phyloP scores from a whole-genome alignment of 78 protist species.

The Dictyostelium capitatum region DNA sequence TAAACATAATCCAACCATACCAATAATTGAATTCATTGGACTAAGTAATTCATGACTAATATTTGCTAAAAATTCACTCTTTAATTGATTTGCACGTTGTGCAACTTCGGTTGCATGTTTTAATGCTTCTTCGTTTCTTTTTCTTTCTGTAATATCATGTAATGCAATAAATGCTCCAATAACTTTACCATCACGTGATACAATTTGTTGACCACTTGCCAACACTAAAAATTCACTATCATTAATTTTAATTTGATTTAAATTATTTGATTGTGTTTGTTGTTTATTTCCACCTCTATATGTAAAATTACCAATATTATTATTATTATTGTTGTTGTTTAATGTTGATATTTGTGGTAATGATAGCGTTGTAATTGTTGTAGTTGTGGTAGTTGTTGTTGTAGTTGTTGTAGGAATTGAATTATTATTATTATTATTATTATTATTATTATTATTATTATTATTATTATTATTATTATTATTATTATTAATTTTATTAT shows the following conservation, averaged over 20 bases:
- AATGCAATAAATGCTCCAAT: conserved; percentile 49
- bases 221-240: conserved; percentile 37
- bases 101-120: conserved; percentile 27
- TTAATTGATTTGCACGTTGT: conserved; percentile 50
- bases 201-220: conserved; percentile 56
- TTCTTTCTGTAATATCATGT: conserved; percentile 56
- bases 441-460: not conserved
- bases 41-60: conserved; percentile 65
- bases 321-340: not conserved
- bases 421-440: conserved; percentile 4
- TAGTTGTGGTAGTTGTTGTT: not conserved
- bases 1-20: conserved; percentile 54
- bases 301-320: not conserved
- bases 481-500: conserved; percentile 1
- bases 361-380: not conserved
- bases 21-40: conserved; percentile 77
- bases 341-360: not conserved
- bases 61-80: conserved; percentile 46
- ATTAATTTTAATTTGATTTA: not conserved
- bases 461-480: not conserved
- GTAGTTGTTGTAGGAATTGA: not conserved
- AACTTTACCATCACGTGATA: conserved; percentile 32
- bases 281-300: not conserved
- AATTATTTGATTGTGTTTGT: not conserved
- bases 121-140: conserved; percentile 19